Percentiles rank a stretch among this genome's conserved stretches.
phyloP scores from a whole-genome alignment of 2,329 filamentous ascomycete species.

The Herpotrichia juniperi region DNA sequence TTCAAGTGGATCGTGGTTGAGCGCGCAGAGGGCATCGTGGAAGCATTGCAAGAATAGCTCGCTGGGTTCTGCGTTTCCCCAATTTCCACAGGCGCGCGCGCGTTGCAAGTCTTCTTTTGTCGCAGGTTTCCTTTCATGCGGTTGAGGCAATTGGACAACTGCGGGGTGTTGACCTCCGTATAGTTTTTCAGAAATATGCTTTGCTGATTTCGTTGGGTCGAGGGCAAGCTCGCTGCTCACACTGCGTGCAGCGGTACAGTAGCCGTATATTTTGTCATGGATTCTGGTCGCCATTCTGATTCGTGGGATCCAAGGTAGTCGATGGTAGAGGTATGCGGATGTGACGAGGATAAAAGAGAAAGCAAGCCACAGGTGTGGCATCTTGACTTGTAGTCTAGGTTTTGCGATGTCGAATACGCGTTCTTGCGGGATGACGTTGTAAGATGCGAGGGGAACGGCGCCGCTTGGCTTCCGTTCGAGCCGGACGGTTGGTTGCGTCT shows the following conservation, averaged over 20 bases:
- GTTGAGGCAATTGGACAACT: conserved; percentile 27
- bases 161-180: conserved; percentile 51
- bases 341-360: background rate
- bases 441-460: background rate
- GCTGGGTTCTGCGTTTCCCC: conserved; percentile 68
- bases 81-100: conserved; percentile 68
- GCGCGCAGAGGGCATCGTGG: conserved; percentile 65
- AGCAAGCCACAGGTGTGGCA: background rate
- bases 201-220: conserved; percentile 60
- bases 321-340: conserved; percentile 1
- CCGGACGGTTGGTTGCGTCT: background rate
- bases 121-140: conserved; percentile 17
- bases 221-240: conserved; percentile 61
- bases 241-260: conserved; percentile 64
- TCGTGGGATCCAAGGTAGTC: background rate
- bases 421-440: background rate
- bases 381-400: background rate
- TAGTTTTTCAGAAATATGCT: conserved; percentile 62
- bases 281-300: conserved; percentile 20
- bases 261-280: conserved; percentile 54
- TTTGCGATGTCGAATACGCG: background rate
- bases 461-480: background rate
- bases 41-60: conserved; percentile 72
- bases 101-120: conserved; percentile 55
- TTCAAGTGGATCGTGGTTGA: conserved; percentile 58